phyloP scores from a whole-genome alignment of 257 asterid species.

The Solanum appendiculatum region DNA sequence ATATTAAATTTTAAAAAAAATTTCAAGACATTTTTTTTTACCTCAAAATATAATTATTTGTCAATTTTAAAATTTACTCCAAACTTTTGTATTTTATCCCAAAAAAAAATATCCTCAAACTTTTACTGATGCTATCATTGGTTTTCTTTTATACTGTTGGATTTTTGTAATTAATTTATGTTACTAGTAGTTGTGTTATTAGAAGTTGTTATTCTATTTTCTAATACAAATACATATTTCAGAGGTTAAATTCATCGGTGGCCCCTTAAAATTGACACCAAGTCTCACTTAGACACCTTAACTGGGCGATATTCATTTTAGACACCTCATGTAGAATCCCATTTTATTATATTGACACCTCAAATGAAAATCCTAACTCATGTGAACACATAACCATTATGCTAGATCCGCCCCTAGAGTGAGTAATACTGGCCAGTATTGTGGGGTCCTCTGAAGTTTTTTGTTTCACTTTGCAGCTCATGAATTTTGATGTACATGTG shows the following conservation, averaged over 20 bases:
- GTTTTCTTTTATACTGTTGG: neutral
- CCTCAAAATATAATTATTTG: neutral
- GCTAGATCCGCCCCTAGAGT: neutral
- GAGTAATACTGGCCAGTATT: neutral
- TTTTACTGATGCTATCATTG: neutral
- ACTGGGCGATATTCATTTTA: too few relatives aligned
- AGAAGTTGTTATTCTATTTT: too few relatives aligned
- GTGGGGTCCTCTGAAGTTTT: neutral
- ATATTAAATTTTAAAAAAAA: neutral
- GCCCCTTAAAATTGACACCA: too few relatives aligned
- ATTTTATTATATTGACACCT: too few relatives aligned
- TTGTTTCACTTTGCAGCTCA: neutral
- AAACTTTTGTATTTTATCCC: neutral
- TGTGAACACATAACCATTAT: neutral
- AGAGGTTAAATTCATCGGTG: too few relatives aligned
- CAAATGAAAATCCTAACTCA: too few relatives aligned
- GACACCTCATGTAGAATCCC: too few relatives aligned
- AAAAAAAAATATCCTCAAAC: too few relatives aligned
- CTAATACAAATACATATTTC: too few relatives aligned
- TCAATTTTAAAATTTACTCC: neutral
- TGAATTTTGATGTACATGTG: neutral
- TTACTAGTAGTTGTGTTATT: too few relatives aligned
- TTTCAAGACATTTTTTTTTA: neutral
- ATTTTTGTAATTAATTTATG: neutral
- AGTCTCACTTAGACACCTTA: too few relatives aligned